Evolutionary conservation across 2,329 filamentous ascomycete genomes (phyloP).

Genomic region (Herpotrichia juniperi): DNA sequence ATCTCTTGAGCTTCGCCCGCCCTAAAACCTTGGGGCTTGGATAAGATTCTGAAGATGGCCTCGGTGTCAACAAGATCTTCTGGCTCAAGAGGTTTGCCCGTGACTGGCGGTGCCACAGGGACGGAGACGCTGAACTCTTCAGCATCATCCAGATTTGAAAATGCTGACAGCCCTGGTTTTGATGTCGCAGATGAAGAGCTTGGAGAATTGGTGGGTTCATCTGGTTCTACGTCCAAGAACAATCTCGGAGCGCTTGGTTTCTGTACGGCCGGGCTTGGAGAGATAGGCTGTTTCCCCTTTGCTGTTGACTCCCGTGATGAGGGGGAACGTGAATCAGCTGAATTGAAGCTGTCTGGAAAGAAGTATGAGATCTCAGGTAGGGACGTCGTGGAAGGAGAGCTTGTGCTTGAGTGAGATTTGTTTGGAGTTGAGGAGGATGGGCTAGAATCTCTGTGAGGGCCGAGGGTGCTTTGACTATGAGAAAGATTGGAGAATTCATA

Average conservation of each 20-base stretch:
- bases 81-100: not conserved
- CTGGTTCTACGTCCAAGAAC: too few relatives aligned
- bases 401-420: slow-evolving; percentile 9
- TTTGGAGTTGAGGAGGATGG: slow-evolving; percentile 8
- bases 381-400: slow-evolving; percentile 27
- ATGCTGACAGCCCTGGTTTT: too few relatives aligned
- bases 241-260: too few relatives aligned
- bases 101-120: not conserved
- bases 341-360: slow-evolving; percentile 28
- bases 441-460: slow-evolving; percentile 12
- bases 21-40: slow-evolving; percentile 23
- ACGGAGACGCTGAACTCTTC: not conserved
- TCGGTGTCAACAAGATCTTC: slow-evolving; percentile 20
- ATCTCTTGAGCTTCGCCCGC: slow-evolving; percentile 23
- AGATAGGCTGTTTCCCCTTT: too few relatives aligned
- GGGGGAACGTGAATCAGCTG: slow-evolving; percentile 20
- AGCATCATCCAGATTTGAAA: not conserved
- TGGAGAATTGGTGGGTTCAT: too few relatives aligned
- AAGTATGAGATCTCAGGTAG: slow-evolving; percentile 35
- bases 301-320: not conserved
- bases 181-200: too few relatives aligned
- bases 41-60: slow-evolving; percentile 33
- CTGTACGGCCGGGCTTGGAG: too few relatives aligned
- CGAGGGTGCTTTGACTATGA: not conserved
- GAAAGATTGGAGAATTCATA: not conserved